These are phyloP conservation scores for Moesziomyces sp. DNA, from an alignment of 1,284 basidiomycete genomes.

Conservation along the genomic window DNA sequence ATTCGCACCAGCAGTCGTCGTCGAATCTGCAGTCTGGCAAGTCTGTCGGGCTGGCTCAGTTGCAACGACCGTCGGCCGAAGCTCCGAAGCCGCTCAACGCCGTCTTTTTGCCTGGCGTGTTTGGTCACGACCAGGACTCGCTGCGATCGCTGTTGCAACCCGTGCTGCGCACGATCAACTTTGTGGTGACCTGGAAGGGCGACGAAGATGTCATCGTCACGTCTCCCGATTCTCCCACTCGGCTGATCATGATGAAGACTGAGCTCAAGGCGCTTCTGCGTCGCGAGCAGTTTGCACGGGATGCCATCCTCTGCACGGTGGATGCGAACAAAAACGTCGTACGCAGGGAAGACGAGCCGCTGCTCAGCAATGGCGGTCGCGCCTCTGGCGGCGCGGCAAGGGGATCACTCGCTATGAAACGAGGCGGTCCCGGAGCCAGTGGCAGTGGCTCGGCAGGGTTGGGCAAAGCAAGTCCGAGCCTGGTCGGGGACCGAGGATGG, in stretches of 20 bases:
- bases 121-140: conserved; percentile 56
- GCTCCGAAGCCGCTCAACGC: conserved; percentile 53
- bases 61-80: conserved; percentile 37
- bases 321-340: conserved; percentile 33
- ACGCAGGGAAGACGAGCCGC: conserved; percentile 40
- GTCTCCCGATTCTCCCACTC: conserved; percentile 41
- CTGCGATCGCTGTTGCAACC: conserved; percentile 44
- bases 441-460: conserved; percentile 6
- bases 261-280: conserved; percentile 42
- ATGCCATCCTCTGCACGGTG: conserved; percentile 42
- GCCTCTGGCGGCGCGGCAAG: conserved; percentile 13
- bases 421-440: conserved; percentile 12
- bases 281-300: conserved; percentile 39
- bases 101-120: conserved; percentile 52
- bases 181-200: conserved; percentile 48
- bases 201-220: conserved; percentile 62
- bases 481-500: conserved; percentile 39
- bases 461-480: conserved; percentile 16
- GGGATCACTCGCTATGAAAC: conserved; percentile 33
- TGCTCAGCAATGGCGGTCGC: conserved; percentile 12
- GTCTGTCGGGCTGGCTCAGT: conserved; percentile 46
- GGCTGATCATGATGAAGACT: conserved; percentile 48
- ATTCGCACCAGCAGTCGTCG: conserved; percentile 18
- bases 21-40: conserved; percentile 6
- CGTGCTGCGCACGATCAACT: conserved; percentile 35